Conservation (phyloP, 768 basidiomycete species). For the Phylloporus sp. region DNA sequence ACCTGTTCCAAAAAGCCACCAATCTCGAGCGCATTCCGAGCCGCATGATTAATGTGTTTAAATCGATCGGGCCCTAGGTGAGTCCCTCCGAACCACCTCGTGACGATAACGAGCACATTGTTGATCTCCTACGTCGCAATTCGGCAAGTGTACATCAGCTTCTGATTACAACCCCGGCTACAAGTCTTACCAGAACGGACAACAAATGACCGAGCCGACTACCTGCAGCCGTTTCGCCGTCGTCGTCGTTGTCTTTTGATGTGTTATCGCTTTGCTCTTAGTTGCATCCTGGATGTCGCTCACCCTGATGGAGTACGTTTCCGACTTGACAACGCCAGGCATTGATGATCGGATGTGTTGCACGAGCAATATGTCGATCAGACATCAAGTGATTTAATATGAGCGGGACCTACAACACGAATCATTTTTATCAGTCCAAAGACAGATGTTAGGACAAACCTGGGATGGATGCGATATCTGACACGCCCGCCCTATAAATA, state of each 20-base stretch:
- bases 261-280: not conserved
- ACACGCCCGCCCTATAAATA: slow-evolving; percentile 84
- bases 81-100: slow-evolving; percentile 90
- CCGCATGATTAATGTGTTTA: slow-evolving; percentile 94
- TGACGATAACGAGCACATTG: slow-evolving; percentile 87
- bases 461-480: slow-evolving; percentile 72
- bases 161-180: not conserved
- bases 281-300: slow-evolving; percentile 6
- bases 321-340: slow-evolving; percentile 78
- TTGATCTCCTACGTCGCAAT: slow-evolving; percentile 57
- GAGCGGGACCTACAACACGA: slow-evolving; percentile 54
- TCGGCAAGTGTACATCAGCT: not conserved
- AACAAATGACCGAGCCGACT: slow-evolving; percentile 86
- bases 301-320: slow-evolving; percentile 71
- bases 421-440: not conserved
- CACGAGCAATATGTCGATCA: slow-evolving; percentile 69
- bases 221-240: slow-evolving; percentile 92
- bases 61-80: slow-evolving; percentile 86
- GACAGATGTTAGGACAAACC: slow-evolving; percentile 35
- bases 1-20: slow-evolving; percentile 77
- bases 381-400: slow-evolving; percentile 65
- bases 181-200: slow-evolving; percentile 67
- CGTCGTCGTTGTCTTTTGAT: slow-evolving; percentile 83
- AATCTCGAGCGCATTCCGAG: slow-evolving; percentile 81
- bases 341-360: slow-evolving; percentile 76